A percentile compares a stretch with the other conserved stretches of the same genome.
Evolutionary conservation across 345 rosid species (phyloP).

Genomic region (Zanthoxylum bungeanum): DNA sequence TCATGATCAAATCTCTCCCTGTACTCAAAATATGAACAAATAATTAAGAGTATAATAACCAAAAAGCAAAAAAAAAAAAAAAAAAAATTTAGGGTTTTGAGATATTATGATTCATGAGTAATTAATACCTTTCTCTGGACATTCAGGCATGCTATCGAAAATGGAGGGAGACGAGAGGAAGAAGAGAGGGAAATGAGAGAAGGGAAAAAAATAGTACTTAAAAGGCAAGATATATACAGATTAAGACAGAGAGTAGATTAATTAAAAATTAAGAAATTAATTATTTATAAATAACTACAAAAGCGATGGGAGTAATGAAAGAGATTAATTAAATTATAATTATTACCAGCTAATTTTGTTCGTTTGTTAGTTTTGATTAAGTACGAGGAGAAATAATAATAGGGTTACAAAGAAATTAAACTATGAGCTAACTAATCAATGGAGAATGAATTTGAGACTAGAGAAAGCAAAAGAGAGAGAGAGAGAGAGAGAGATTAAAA

Average conservation of each 20-base stretch:
- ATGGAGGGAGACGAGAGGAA: constrained; percentile 10
- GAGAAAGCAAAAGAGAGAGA: too few species aligned
- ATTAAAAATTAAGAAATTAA: too few species aligned
- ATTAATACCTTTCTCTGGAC: constrained; percentile 89
- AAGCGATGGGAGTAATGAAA: constrained; percentile 9
- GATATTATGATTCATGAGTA: neutral
- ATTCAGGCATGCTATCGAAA: constrained; percentile 85
- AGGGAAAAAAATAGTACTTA: constrained; percentile 49
- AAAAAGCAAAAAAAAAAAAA: too few species aligned
- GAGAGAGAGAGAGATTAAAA: constrained; percentile 2
- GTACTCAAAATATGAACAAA: neutral
- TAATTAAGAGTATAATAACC: too few species aligned
- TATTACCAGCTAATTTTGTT: constrained; percentile 16
- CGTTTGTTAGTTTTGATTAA: constrained; percentile 9
- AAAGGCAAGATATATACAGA: constrained; percentile 65
- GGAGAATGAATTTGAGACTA: constrained; percentile 1
- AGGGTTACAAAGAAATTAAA: too few species aligned
- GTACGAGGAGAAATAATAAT: constrained; percentile 14
- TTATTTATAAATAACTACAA: constrained; percentile 28
- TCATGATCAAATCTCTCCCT: constrained; percentile 90
- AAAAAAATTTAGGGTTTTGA: neutral
- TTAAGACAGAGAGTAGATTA: constrained; percentile 12
- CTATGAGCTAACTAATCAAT: constrained; percentile 14
- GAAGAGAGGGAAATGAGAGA: constrained; percentile 19
- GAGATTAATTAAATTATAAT: constrained; percentile 20